Base-by-base conservation (phyloP, 306 rosid species). In the Geum urbanum region DNA sequence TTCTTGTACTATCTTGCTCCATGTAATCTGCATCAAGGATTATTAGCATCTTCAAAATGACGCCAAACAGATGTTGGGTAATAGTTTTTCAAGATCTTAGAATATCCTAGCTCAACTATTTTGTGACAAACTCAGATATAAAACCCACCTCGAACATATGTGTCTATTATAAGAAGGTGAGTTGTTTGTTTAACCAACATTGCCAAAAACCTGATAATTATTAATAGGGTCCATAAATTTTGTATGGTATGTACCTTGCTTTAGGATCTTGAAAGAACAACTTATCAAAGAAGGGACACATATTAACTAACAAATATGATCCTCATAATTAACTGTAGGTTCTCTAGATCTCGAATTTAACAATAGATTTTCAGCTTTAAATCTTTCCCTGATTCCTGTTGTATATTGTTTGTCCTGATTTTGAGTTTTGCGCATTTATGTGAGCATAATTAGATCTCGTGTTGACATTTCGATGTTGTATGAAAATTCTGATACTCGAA, bases 401-500 rank as follows among this genome's bases (percentile, higher is more conserved):
- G 4, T 7, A 43, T 44, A 37, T 9, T 50, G 46, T 19, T 37
- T 22, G 4, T 18, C 64, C 7, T 59, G 43, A 68, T 68, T 48
- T 14, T 12, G 62, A 35, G 6, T 15, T 8, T 67, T 67, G 66
- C 66, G 39, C n/a, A 37, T 61, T 8, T 18, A n/a, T 61, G 3
- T 10, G 24, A 2, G 16, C 9, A 40, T 61, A n/a, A 9, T 15
- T 20, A 76, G 35, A 77, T 69, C 76, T 69, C 76, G 51, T 65
- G 9, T 62, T 71, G 14, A 72, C 74, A 7, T 53, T 46, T 67
- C 40, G 48, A 45, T 84, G 77, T 78, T 75, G 80, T 74, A 78
- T 75, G 82, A 82, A 66, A 71, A 69, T 82, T 71, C 73, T 76
- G 83, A 85, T 78, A 71, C 74, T 74, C 80, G 22, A 70, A 78